Percentiles rank a stretch among this genome's conserved stretches.
Conservation (phyloP, 2,329 filamentous ascomycete genomes). For the Venturia oleaginea region DNA sequence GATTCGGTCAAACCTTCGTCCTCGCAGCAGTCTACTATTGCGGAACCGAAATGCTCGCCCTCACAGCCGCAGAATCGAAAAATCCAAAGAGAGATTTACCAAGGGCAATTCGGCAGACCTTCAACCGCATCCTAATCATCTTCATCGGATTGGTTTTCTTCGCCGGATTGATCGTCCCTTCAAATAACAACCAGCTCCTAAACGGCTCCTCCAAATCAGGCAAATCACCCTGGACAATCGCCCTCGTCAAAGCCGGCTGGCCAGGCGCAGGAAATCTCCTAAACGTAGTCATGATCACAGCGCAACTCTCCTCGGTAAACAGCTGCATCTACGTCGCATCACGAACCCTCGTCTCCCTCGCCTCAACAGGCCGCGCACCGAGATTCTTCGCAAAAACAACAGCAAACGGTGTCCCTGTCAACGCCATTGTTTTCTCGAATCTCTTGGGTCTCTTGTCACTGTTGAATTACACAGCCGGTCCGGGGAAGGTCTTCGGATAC, state of each 20-base stretch:
- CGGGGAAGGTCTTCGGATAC: constrained; percentile 33
- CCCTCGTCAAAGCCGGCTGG: constrained; percentile 10
- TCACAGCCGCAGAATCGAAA: constrained; percentile 13
- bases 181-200: constrained; percentile 10
- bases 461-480: constrained; percentile 31
- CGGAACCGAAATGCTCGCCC: constrained; percentile 18
- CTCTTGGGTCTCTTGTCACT: constrained; percentile 32
- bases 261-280: constrained; percentile 13
- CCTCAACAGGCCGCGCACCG: constrained; percentile 35
- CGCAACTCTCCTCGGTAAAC: constrained; percentile 11
- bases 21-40: constrained; percentile 34
- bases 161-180: constrained; percentile 15
- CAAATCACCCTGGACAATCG: constrained; percentile 15
- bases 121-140: constrained; percentile 15
- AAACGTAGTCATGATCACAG: constrained; percentile 12
- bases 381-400: constrained; percentile 27
- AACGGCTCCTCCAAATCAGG: not conserved
- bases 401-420: constrained; percentile 33
- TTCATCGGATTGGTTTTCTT: constrained; percentile 14
- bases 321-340: constrained; percentile 30
- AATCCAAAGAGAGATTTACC: constrained; percentile 16
- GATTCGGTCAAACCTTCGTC: constrained; percentile 32
- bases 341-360: constrained; percentile 32
- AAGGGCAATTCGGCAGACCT: constrained; percentile 10
- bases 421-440: constrained; percentile 30